phyloP scores from a whole-genome alignment of 139 green algal genomes.

The Picochlorum sp. region DNA sequence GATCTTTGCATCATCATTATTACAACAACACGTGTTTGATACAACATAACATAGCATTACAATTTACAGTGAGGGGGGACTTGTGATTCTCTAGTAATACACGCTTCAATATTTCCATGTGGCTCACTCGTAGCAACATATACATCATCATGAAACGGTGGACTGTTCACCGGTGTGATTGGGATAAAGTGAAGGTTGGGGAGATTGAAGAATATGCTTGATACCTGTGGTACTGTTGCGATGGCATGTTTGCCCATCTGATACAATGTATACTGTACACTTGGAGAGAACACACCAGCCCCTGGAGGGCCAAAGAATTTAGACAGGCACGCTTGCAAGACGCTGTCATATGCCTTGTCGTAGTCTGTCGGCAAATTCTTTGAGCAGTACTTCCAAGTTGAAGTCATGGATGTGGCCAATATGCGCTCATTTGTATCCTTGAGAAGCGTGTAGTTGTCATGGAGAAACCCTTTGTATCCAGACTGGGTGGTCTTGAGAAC shows the following conservation, averaged over 20 bases:
- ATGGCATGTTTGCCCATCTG: constrained; percentile 68
- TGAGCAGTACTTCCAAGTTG: constrained; percentile 59
- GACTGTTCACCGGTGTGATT: constrained; percentile 36
- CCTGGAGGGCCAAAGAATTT: constrained; percentile 77
- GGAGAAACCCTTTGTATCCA: constrained; percentile 82
- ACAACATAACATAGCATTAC: neutral
- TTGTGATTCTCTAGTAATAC: constrained; percentile 38
- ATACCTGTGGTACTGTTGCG: constrained; percentile 43
- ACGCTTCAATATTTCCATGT: constrained; percentile 83
- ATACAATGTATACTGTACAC: constrained; percentile 87
- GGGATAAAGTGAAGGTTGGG: constrained; percentile 97
- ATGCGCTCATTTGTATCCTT: constrained; percentile 79
- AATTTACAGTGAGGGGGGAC: constrained; percentile 33
- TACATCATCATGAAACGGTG: constrained; percentile 85
- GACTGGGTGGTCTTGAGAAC: constrained; percentile 90
- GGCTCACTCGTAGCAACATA: constrained; percentile 89
- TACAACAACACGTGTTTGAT: no score
- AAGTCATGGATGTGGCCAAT: constrained; percentile 72
- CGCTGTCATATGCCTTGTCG: neutral
- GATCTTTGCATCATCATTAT: no score
- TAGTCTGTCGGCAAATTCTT: neutral
- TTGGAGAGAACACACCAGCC: constrained; percentile 76
- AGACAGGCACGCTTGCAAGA: constrained; percentile 21
- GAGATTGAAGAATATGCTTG: constrained; percentile 83
- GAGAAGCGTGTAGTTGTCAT: constrained; percentile 85